Base-by-base conservation (phyloP, 2,329 filamentous ascomycete genomes). In the Dryadomyces sulphureus region DNA sequence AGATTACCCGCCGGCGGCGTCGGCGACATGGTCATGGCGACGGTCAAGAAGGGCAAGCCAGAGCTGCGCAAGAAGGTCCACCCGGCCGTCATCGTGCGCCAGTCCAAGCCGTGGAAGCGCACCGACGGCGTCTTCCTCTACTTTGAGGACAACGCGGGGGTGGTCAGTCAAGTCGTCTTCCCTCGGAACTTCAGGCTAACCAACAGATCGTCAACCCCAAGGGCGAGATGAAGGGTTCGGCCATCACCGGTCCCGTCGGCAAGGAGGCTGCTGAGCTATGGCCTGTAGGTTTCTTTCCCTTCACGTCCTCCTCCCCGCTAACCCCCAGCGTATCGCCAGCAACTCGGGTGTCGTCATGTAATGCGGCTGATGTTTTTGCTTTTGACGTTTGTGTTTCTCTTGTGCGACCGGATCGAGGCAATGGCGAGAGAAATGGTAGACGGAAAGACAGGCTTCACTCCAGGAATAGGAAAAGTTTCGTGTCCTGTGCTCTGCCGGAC, bases 301-400 rank as follows among this genome's bases (percentile, higher is more conserved):
- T 25, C n/a, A 30, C 9, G 6, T 30, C 11, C 20, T 16, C 4
- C 11, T 27, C 32, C 6, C 3, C 46, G 22, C 61, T 70, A 57
- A 70, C 59, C 43, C 50, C 24, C 57, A 90, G 84, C 90, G 90
- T 95, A 96, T 96, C 73, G 92, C 92, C 70, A 88, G 81, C 79
- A 98, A 98, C 85, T 94, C 90, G 53, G 92, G 92, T 81, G 92
- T 98, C 65, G 92, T 98, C 69, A 98, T 98, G 92, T 98, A 86
- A 94, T 32, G 11, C 20, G 34, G 25, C 22, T 39, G 8, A 14
- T 38, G 30, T 45, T 38, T 50, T 45, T 44, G 9, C 20, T 45
- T 34, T 50, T 46, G 36, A 17, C 25, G 19, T 16, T 39, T 34
- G 9, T 41, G 36, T 24, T 36, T 36, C 41, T 36, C 41, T 43